phyloP scores from a whole-genome alignment of 306 rosid species.

The Castanopsis chinensis region DNA sequence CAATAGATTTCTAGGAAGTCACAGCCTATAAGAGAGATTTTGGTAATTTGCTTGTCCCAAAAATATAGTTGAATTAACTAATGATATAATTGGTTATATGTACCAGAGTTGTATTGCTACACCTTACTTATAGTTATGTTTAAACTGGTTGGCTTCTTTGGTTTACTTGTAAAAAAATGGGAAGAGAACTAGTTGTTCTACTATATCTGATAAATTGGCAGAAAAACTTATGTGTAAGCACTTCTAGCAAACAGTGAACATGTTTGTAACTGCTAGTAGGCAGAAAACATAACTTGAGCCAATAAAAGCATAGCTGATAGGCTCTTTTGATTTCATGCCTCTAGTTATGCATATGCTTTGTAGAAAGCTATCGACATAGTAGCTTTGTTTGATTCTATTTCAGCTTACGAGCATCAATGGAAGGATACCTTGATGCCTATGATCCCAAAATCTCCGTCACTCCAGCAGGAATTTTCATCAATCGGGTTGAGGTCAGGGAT shows the following conservation, averaged over 20 bases:
- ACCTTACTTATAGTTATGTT: too few relatives aligned
- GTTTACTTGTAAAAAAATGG: too few relatives aligned
- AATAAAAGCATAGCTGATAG: neutral
- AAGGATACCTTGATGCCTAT: conserved; percentile 86
- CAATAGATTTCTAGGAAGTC: too few relatives aligned
- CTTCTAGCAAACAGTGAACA: neutral
- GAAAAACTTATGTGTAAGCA: neutral
- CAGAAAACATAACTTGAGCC: neutral
- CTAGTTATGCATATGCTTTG: neutral
- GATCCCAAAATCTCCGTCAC: conserved; percentile 63
- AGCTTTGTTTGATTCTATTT: conserved; percentile 16
- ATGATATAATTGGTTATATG: too few relatives aligned
- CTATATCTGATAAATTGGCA: neutral
- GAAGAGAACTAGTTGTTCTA: neutral
- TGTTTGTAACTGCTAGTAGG: neutral
- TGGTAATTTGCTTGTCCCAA: neutral
- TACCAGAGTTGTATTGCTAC: too few relatives aligned
- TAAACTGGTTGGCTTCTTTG: too few relatives aligned
- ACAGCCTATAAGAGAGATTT: neutral
- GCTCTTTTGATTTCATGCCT: neutral
- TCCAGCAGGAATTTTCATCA: conserved; percentile 86
- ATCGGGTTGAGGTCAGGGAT: conserved; percentile 80
- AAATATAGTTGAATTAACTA: neutral
- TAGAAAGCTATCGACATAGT: neutral
- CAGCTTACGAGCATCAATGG: conserved; percentile 92